Percentiles rank a stretch among this genome's conserved stretches.
phyloP scores from a whole-genome alignment of 169 alveolate species.

The Cystoisospora suis region DNA sequence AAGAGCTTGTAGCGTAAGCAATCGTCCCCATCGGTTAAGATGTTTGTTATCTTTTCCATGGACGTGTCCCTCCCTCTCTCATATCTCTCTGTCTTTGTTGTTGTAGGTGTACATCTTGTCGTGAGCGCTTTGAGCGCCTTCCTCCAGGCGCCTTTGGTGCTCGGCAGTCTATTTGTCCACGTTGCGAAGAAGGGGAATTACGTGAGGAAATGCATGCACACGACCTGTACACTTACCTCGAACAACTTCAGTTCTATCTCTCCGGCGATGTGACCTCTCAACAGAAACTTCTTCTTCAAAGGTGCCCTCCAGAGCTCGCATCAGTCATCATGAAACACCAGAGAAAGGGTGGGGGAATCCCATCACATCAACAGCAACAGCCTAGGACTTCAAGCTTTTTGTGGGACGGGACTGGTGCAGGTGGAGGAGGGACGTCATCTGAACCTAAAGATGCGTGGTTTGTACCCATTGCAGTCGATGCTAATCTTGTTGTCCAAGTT shows the following conservation, averaged over 20 bases:
- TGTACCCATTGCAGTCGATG: conserved; percentile 9
- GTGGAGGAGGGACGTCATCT: background rate
- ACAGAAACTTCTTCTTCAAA: background rate
- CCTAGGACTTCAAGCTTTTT: too few species aligned
- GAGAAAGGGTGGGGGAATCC: background rate
- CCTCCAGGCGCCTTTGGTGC: background rate
- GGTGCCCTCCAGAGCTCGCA: background rate
- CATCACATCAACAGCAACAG: background rate
- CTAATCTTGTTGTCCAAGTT: background rate
- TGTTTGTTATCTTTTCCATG: too few species aligned
- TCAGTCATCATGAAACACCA: background rate
- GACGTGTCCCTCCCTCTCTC: background rate
- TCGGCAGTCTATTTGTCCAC: background rate
- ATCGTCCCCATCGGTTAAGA: too few species aligned
- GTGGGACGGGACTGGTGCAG: background rate
- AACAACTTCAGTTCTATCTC: conserved; percentile 5
- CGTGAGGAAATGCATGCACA: conserved; percentile 10
- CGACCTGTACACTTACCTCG: conserved; percentile 15
- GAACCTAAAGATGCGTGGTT: background rate
- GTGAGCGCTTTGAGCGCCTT: background rate
- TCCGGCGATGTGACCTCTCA: conserved; percentile 24
- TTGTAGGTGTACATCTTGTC: conserved; percentile 11
- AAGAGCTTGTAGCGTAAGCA: too few species aligned
- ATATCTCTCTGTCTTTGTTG: background rate
- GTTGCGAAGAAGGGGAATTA: conserved; percentile 20